These are phyloP conservation scores for Panicum miliaceum DNA, from an alignment of 176 grass and related monocot species.

Conservation along the genomic window DNA sequence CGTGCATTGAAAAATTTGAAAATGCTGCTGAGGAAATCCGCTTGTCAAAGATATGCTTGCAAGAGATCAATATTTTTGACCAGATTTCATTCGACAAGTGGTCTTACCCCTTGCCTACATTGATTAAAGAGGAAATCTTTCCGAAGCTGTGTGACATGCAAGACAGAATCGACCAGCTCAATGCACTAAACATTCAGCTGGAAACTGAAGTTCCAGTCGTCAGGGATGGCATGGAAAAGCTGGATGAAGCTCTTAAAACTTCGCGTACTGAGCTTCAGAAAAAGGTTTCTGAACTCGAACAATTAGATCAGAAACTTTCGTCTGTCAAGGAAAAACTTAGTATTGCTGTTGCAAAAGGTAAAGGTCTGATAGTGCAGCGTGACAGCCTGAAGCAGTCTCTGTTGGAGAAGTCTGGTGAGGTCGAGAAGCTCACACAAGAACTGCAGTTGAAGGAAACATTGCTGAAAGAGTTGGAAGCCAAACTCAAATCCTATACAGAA, in stretches of 20 bases:
- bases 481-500: conserved; percentile 83
- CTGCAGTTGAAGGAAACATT: conserved; percentile 66
- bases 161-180: conserved; percentile 64
- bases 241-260: conserved; percentile 61
- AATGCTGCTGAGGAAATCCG: conserved; percentile 60
- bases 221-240: conserved; percentile 59
- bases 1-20: conserved; percentile 68
- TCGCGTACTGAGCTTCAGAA: conserved; percentile 56
- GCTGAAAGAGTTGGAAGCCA: conserved; percentile 74
- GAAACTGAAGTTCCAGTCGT: conserved; percentile 77
- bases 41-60: conserved; percentile 80
- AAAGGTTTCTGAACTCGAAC: conserved; percentile 77
- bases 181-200: conserved; percentile 64
- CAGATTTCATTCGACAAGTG: conserved; percentile 68
- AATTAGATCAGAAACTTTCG: conserved; percentile 86
- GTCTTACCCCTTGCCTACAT: conserved; percentile 63
- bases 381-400: conserved; percentile 91
- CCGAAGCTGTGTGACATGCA: conserved; percentile 61
- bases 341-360: conserved; percentile 98
- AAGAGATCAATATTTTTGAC: conserved; percentile 55
- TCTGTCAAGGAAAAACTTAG: conserved; percentile 88
- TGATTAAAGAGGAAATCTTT: conserved; percentile 67
- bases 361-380: conserved; percentile 90
- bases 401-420: conserved; percentile 75
- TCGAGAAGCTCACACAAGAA: conserved; percentile 76